Conservation (phyloP, 2,329 filamentous ascomycete genomes). For the Penicillium sp. region DNA sequence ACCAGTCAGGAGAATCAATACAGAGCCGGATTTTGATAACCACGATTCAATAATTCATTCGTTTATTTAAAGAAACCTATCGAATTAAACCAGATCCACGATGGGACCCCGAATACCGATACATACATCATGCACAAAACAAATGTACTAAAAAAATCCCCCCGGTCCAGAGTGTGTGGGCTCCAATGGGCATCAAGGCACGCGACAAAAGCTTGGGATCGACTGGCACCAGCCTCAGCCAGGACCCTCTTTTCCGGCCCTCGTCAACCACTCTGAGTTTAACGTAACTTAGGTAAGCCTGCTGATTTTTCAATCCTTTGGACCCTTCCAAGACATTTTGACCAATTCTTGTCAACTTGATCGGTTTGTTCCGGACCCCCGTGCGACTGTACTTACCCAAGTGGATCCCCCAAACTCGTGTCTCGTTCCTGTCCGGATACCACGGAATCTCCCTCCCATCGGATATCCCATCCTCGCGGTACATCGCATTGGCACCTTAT, state of each 20-base stretch:
- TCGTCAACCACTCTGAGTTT: not conserved
- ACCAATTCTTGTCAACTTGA: not conserved
- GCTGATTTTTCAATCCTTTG: no score
- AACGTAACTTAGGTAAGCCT: no score
- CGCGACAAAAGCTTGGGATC: slow-evolving; percentile 7
- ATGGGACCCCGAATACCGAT: not conserved
- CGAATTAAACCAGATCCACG: not conserved
- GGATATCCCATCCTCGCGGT: not conserved
- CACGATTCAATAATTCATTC: not conserved
- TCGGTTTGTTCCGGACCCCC: not conserved
- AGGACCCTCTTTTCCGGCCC: not conserved
- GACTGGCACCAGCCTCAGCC: not conserved
- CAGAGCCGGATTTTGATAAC: not conserved
- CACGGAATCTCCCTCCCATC: not conserved
- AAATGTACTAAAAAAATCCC: not conserved
- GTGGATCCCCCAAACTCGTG: not conserved
- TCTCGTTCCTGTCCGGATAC: not conserved
- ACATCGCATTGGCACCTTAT: not conserved
- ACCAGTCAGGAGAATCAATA: not conserved
- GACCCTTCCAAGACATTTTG: not conserved
- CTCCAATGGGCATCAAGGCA: slow-evolving; percentile 5
- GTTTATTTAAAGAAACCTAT: not conserved
- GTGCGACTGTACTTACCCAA: not conserved
- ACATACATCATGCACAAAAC: not conserved
- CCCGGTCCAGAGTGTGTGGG: not conserved